Conservation (phyloP, 306 rosid species). For the Cucumis hystrix region DNA sequence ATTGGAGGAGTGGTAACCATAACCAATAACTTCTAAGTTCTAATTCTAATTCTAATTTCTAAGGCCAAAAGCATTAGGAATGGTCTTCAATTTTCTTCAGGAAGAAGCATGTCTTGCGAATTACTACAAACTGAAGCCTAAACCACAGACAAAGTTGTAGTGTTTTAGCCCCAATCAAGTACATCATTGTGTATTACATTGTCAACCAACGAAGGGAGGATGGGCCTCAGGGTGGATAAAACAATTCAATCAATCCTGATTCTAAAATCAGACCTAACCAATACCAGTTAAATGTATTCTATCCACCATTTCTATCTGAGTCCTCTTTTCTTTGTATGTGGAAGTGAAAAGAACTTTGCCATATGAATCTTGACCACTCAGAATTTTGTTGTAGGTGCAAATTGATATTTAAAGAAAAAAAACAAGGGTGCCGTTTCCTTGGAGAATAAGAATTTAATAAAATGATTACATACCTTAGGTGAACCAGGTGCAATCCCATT, state of each 20-base stretch:
- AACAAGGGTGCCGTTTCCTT: not conserved
- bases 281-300: not conserved
- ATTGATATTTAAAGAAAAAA: not conserved
- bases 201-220: not conserved
- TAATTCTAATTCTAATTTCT: no score
- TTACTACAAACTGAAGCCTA: not conserved
- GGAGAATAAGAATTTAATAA: not conserved
- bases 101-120: not conserved
- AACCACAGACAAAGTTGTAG: not conserved
- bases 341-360: not conserved
- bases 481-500: slow-evolving; percentile 98
- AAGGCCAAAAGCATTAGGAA: not conserved
- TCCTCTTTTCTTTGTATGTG: not conserved
- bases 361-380: not conserved
- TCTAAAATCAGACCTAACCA: not conserved
- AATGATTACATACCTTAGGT: slow-evolving; percentile 58
- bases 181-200: not conserved
- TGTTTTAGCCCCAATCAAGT: not conserved
- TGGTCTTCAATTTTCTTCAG: not conserved
- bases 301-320: not conserved
- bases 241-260: not conserved
- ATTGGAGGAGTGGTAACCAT: not conserved
- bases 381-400: not conserved
- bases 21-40: not conserved
- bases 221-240: no score